Evolutionary conservation across 2,329 filamentous ascomycete species (phyloP).

Genomic region (Colletotrichum sp.): DNA sequence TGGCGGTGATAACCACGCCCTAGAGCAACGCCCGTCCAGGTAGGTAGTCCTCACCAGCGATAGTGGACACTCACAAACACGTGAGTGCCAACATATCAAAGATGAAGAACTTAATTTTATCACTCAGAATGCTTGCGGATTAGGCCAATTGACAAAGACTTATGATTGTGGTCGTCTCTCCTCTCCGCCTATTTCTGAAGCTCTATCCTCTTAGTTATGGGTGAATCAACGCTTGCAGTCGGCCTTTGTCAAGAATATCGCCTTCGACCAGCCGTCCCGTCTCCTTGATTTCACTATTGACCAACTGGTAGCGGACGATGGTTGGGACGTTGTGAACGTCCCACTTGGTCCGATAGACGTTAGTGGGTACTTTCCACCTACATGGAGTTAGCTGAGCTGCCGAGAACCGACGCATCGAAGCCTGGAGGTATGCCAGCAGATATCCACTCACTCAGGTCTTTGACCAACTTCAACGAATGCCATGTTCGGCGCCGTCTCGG

Average conservation of each 20-base stretch:
- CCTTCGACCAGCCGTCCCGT: conserved; percentile 27
- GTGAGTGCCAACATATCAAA: rapidly evolving
- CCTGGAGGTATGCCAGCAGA: background rate
- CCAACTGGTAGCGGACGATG: conserved; percentile 34
- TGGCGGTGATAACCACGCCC: background rate
- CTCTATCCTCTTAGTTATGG: background rate
- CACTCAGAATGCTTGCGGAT: rapidly evolving
- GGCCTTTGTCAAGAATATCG: conserved; percentile 31
- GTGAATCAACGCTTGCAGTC: conserved; percentile 26
- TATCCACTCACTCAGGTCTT: conserved; percentile 32
- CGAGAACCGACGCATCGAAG: background rate
- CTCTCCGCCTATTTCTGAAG: background rate
- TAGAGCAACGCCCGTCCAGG: background rate
- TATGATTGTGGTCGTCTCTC: background rate
- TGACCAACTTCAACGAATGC: conserved; percentile 39
- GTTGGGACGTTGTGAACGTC: conserved; percentile 36
- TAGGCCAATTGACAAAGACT: background rate
- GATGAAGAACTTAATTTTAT: background rate
- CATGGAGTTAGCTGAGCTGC: background rate
- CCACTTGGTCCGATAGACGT: conserved; percentile 39
- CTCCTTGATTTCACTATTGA: conserved; percentile 32
- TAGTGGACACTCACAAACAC: background rate
- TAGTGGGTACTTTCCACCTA: conserved; percentile 39
- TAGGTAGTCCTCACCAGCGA: background rate
- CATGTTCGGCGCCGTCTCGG: conserved; percentile 26